Base-by-base conservation (phyloP, 345 rosid genomes). In the Erucastrum elatum region DNA sequence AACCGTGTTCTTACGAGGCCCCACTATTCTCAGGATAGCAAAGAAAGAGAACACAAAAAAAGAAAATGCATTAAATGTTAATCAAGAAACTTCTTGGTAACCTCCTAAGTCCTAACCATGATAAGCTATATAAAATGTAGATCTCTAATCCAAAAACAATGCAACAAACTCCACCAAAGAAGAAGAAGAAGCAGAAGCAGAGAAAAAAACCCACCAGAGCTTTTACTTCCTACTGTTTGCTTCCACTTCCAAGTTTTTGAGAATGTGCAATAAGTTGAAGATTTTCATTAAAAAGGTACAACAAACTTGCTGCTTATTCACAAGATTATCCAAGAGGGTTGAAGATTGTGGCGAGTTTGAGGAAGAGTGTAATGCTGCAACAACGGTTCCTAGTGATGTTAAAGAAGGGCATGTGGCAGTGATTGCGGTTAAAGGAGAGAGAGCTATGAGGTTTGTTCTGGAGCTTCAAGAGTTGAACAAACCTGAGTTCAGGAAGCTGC, bases 401-500 rank as follows among this genome's bases (percentile, higher is more conserved):
- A 82, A 76, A 77, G 85, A 82, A 70, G 87, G 88, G 30, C 83
- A 82, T 74, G 82, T 88, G 26, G 85, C 84, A 21, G 88, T 88
- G 44, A 69, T 86, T 64, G 92, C 89, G 6, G 80, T 68, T 29
- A 73, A 85, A 80, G 90, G 85, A 51, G 89, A 82, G 25, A 70
- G 76, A 64, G 77, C 81, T 25, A 79, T 76, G 78, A 86, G 90
- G 85, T 90, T 90, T 77, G 55, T 86, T 53, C 74, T 90, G 76
- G 85, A 88, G 71, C 68, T 90, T 63, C 51, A 74, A 65, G 72
- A 35, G 63, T 84, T 88, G 49, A 79, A 59, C 33, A 77, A 77
- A 68, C 89, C 91, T 30, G 87, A 75, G 66, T 88, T 89, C 74
- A 58, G 80, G 82, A 83, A 69, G 34, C 46, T 88, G 68, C 80